phyloP scores from a whole-genome alignment of 305 asterid species.

The Salvia sclarea region DNA sequence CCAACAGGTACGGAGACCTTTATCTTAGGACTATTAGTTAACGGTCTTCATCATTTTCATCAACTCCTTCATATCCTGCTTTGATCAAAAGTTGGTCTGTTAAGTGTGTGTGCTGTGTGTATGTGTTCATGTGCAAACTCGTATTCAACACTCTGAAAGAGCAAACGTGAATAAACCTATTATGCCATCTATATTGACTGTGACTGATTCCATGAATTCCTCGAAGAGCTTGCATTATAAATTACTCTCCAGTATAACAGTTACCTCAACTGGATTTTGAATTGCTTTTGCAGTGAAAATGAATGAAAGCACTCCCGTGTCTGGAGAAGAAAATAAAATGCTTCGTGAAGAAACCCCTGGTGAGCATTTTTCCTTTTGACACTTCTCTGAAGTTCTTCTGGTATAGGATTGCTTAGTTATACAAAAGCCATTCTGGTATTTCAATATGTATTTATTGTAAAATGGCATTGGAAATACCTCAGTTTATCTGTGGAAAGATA shows the following conservation, averaged over 20 bases:
- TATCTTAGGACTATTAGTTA: not conserved
- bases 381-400: conserved; percentile 16
- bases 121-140: not conserved
- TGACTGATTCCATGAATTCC: not conserved
- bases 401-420: conserved; percentile 1
- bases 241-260: not conserved
- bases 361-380: conserved; percentile 33
- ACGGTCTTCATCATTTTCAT: not conserved
- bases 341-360: conserved; percentile 60
- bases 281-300: conserved; percentile 51
- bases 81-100: conserved; percentile 16
- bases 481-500: conserved; percentile 5
- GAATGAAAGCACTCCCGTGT: conserved; percentile 45
- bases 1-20: conserved; percentile 57
- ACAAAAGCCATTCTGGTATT: not conserved
- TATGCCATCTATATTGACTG: not conserved
- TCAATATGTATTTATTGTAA: not conserved
- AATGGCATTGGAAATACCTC: not conserved
- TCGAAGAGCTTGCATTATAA: conserved; percentile 3
- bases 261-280: conserved; percentile 22
- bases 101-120: not conserved
- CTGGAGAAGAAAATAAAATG: conserved; percentile 52
- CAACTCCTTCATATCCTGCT: not conserved
- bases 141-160: conserved; percentile 7
- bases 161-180: conserved; percentile 11